Conservation (phyloP, 805 yeast species). For the Pichia paraexigua region DNA sequence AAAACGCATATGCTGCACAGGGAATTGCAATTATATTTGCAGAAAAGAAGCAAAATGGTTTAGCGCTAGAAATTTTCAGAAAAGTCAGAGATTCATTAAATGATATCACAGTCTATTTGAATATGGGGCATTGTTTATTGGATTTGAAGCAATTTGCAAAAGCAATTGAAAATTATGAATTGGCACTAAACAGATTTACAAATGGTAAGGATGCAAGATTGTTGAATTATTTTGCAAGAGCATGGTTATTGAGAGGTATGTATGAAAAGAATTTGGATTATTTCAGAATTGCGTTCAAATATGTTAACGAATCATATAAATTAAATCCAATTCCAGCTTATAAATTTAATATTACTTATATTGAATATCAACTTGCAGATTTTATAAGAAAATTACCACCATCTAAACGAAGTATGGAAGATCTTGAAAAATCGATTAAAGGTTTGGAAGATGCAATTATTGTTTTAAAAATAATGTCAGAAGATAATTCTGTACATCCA, state of each 20-base stretch:
- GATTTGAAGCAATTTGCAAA: constrained; percentile 78
- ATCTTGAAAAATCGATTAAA: constrained; percentile 46
- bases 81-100: constrained; percentile 85
- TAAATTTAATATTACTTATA: constrained; percentile 73
- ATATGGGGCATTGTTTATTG: constrained; percentile 78
- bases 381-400: constrained; percentile 55
- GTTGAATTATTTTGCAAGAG: constrained; percentile 69
- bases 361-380: constrained; percentile 84
- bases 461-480: constrained; percentile 51
- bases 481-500: constrained; percentile 41
- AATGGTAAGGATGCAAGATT: constrained; percentile 58
- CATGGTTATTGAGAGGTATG: constrained; percentile 77
- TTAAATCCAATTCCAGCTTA: constrained; percentile 37
- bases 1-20: constrained; percentile 93
- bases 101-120: constrained; percentile 75
- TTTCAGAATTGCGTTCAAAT: constrained; percentile 53
- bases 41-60: constrained; percentile 64
- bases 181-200: constrained; percentile 62
- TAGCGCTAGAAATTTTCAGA: constrained; percentile 80
- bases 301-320: constrained; percentile 49
- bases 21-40: constrained; percentile 92
- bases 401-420: constrained; percentile 52
- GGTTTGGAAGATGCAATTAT: constrained; percentile 58
- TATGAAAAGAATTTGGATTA: constrained; percentile 57
- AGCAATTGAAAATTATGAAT: constrained; percentile 83